Base-by-base conservation (phyloP, 352 stramenopile genomes). In the Aphanomyces astaci region DNA sequence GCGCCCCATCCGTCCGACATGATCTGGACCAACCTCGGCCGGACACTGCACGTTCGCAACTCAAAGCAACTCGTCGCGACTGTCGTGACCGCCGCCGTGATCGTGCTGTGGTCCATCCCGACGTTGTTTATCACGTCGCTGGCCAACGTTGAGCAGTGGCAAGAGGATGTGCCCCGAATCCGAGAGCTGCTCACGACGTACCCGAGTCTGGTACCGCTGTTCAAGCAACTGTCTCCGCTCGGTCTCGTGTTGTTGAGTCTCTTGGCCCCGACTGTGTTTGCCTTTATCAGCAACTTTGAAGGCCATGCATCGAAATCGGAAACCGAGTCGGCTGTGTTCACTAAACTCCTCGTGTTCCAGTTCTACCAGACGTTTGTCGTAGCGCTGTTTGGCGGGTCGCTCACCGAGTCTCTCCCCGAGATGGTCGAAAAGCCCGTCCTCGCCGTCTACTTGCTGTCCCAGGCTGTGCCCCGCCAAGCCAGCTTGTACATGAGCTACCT, bases 291-390 rank as follows among this genome's bases (percentile, higher is more conserved):
- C 33, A 84, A 86, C 64, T 81, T 80, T 9, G 86, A 94, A 71
- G 86, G 86, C 19, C 82, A 90, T 60, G 75, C 83, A 3, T 88
- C 87, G 24, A 77, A 74, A 0, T 81, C 83, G 0, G 78, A 83
- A 40, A 79, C 92, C 11, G 71, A 83, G 49, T 76, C 80, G 4
- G 90, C 86, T 33, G 71, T 90, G 57, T 76, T 94, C 51, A 88
- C 89, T 71, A 94, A 94, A 64, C 68, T 94, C 7, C 78, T 94
- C 43, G 74, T 80, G 25, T 92, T 92, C 72, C 86, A 94, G 72
- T 82, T 89, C 46, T 90, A 88, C 70, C 74, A 92, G 53, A 86
- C 86, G 40, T 86, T 94, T 51, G 60, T 92, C 57, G 76, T 94
- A 27, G 82, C 86, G n/a, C 87, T 94, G 71, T 83, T 92, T 33